Percentiles rank a stretch among this genome's conserved stretches.
Conservation (phyloP, 2,329 filamentous ascomycete genomes). For the Coniochaeta pulveracea region DNA sequence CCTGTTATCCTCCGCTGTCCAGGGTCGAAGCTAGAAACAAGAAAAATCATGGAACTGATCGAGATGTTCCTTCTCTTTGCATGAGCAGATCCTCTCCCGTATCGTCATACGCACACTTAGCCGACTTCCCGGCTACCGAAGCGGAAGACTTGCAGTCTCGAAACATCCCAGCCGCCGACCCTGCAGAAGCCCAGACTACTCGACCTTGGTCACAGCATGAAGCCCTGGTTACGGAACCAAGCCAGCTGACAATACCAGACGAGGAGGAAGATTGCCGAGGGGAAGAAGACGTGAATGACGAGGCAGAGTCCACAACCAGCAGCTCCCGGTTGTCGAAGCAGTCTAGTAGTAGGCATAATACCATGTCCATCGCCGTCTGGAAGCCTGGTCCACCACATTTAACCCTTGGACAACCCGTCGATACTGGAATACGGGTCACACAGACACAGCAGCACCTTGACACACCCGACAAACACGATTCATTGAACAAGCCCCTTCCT, state of each 20-base stretch:
- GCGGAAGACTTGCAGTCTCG: conserved; percentile 17
- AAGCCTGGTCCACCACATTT: conserved; percentile 42
- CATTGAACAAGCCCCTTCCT: conserved; percentile 42
- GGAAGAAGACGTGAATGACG: conserved; percentile 19
- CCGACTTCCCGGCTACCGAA: conserved; percentile 9
- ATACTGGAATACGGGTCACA: conserved; percentile 16
- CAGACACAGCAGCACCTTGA: conserved; percentile 8
- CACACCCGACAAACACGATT: conserved; percentile 10
- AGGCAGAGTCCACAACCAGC: conserved; percentile 7
- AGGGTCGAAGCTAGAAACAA: conserved; percentile 10
- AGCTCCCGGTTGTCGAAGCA: conserved; percentile 5
- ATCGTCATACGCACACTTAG: conserved; percentile 9
- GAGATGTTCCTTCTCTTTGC: conserved; percentile 5
- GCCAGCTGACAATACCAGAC: conserved; percentile 21
- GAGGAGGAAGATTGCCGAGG: conserved; percentile 10
- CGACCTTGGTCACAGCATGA: conserved; percentile 31
- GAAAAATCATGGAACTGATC: conserved; percentile 8
- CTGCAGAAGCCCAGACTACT: conserved; percentile 31
- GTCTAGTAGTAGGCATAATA: conserved; percentile 25
- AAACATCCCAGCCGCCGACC: conserved; percentile 28
- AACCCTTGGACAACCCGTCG: conserved; percentile 32
- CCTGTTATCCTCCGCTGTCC: too few species aligned
- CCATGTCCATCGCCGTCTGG: conserved; percentile 37
- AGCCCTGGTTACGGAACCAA: conserved; percentile 28
- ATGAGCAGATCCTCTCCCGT: conserved; percentile 13